Evolutionary conservation across 257 asterid genomes (phyloP).

Genomic region (Solanum chaucha): DNA sequence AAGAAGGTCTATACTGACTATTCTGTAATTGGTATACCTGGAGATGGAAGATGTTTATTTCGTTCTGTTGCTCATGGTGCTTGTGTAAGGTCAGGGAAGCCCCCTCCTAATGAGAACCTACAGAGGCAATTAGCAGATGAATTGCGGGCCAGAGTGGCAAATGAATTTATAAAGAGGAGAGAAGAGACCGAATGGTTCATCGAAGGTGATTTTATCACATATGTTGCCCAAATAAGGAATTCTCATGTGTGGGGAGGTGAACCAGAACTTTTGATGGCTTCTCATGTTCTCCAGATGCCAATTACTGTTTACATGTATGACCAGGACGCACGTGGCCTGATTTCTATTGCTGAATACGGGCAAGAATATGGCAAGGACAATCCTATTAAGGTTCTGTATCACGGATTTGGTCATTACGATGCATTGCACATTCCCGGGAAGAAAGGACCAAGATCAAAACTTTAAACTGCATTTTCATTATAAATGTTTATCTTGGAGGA

Average conservation of each 20-base stretch:
- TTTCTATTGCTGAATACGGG: conserved; percentile 87
- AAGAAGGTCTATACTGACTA: conserved; percentile 62
- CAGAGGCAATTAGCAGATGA: conserved; percentile 87
- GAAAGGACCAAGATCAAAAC: conserved; percentile 50
- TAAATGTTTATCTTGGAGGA: not conserved
- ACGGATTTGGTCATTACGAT: conserved; percentile 92
- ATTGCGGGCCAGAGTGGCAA: conserved; percentile 71
- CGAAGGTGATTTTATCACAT: conserved; percentile 84
- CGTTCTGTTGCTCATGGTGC: conserved; percentile 97
- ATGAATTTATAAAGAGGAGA: conserved; percentile 75
- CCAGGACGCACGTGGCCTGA: conserved; percentile 57
- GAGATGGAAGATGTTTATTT: conserved; percentile 97
- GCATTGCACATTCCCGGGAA: conserved; percentile 52
- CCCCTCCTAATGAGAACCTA: conserved; percentile 54
- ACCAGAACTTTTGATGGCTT: conserved; percentile 94
- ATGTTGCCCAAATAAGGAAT: conserved; percentile 61
- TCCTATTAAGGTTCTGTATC: conserved; percentile 67
- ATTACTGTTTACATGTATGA: conserved; percentile 83
- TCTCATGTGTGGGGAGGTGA: conserved; percentile 99
- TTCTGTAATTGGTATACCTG: conserved; percentile 86
- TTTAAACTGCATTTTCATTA: conserved; percentile 9
- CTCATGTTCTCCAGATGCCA: conserved; percentile 78
- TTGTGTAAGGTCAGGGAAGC: conserved; percentile 67
- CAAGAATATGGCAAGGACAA: conserved; percentile 76
- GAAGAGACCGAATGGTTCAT: conserved; percentile 87